phyloP scores from a whole-genome alignment of 805 yeast species.

The Yarrowia hollandica region DNA sequence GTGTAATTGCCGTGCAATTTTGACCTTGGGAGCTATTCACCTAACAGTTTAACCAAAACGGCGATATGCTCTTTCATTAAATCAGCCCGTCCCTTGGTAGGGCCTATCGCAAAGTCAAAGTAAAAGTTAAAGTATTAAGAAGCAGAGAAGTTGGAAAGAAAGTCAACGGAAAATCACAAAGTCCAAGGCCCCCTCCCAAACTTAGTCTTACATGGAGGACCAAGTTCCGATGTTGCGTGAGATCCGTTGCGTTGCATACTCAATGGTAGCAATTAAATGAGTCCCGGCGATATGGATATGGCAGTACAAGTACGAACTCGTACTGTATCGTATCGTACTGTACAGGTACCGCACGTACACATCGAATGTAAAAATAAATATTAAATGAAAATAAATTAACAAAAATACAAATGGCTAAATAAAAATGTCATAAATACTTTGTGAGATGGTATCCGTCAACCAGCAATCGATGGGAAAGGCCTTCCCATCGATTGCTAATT shows the following conservation, averaged over 20 bases:
- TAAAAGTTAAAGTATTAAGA: neutral
- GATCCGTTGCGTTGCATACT: neutral
- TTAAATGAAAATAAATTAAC: too few relatives aligned
- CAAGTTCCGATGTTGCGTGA: neutral
- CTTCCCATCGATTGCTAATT: too few relatives aligned
- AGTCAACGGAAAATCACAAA: neutral
- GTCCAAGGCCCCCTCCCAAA: constrained; percentile 3
- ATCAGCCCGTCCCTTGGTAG: constrained; percentile 11
- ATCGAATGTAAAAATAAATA: too few relatives aligned
- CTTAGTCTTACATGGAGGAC: neutral
- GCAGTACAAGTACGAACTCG: too few relatives aligned
- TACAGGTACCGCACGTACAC: too few relatives aligned
- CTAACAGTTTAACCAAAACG: neutral
- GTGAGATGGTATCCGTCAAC: too few relatives aligned
- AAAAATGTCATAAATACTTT: too few relatives aligned
- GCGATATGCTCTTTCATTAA: neutral
- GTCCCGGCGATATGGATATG: too few relatives aligned
- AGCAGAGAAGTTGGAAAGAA: too few relatives aligned
- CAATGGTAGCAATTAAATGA: constrained; percentile 8
- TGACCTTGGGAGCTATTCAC: neutral
- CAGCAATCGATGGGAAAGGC: too few relatives aligned
- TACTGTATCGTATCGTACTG: too few relatives aligned
- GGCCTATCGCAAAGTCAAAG: constrained; percentile 15
- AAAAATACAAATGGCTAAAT: too few relatives aligned
- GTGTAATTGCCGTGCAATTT: neutral